Evolutionary conservation across 192 early-diverging fungal species (phyloP).

Genomic region (Coemansia sp.): DNA sequence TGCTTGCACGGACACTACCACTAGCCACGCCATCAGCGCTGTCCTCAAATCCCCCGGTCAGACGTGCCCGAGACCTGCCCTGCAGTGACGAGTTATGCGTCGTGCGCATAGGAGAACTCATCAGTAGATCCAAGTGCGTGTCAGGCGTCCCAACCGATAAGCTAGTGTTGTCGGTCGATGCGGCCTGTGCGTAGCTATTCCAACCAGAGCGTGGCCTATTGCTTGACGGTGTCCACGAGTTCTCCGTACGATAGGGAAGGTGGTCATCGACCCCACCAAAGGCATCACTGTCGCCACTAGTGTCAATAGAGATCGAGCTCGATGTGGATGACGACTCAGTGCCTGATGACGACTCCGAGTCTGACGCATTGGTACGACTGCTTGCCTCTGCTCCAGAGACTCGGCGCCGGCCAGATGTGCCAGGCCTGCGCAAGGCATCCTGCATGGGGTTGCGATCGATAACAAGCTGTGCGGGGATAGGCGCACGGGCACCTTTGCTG

Average conservation of each 20-base stretch:
- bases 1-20: constrained; percentile 10
- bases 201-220: constrained; percentile 10
- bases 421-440: not conserved
- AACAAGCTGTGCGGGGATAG: constrained; percentile 39
- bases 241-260: constrained; percentile 6
- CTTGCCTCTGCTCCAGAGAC: not conserved
- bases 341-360: not conserved
- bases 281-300: constrained; percentile 21
- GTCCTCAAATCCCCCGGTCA: constrained; percentile 29
- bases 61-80: constrained; percentile 17
- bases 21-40: not conserved
- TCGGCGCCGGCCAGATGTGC: not conserved
- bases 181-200: constrained; percentile 11
- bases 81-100: constrained; percentile 14
- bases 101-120: constrained; percentile 43
- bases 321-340: constrained; percentile 15
- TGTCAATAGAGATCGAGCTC: constrained; percentile 26
- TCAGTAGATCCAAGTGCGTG: constrained; percentile 33
- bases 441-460: constrained; percentile 16
- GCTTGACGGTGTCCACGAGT: constrained; percentile 17
- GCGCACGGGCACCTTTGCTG: constrained; percentile 11
- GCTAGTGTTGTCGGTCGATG: not conserved
- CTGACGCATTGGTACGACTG: not conserved
- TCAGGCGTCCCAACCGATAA: constrained; percentile 17
- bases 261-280: constrained; percentile 21